Conservation (phyloP, 495 filamentous ascomycete genomes). For the Annulohypoxylon bovei region DNA sequence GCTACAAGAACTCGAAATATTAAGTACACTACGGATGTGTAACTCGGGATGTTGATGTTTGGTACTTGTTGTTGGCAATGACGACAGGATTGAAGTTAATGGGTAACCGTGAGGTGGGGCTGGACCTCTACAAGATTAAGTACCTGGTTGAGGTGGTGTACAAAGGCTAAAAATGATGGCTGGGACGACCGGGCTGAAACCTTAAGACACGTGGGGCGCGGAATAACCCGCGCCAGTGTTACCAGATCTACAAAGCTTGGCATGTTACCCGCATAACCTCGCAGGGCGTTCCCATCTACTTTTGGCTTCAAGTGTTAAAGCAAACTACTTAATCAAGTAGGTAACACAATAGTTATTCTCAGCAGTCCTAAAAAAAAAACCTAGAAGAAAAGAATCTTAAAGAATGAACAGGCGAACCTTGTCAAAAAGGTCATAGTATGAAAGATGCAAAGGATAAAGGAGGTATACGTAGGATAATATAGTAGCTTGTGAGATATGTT, state of each 20-base stretch:
- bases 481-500: no score
- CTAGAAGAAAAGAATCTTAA: background rate
- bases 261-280: background rate
- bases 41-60: background rate
- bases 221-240: background rate
- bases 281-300: background rate
- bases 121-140: background rate
- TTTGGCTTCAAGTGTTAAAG: background rate
- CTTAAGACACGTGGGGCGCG: background rate
- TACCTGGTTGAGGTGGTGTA: background rate
- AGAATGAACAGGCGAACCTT: background rate
- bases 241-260: background rate
- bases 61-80: background rate
- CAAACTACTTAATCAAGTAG: background rate
- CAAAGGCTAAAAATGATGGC: background rate
- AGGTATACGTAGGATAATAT: background rate
- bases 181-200: background rate
- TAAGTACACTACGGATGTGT: background rate
- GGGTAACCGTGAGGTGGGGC: background rate
- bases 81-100: background rate
- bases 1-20: background rate
- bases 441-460: background rate
- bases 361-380: background rate
- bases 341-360: background rate
- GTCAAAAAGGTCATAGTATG: background rate